Evolutionary conservation across 2,329 filamentous ascomycete species (phyloP), one percentile per base, ranked within the genome.

Genomic region (Xylaria sp.): DNA sequence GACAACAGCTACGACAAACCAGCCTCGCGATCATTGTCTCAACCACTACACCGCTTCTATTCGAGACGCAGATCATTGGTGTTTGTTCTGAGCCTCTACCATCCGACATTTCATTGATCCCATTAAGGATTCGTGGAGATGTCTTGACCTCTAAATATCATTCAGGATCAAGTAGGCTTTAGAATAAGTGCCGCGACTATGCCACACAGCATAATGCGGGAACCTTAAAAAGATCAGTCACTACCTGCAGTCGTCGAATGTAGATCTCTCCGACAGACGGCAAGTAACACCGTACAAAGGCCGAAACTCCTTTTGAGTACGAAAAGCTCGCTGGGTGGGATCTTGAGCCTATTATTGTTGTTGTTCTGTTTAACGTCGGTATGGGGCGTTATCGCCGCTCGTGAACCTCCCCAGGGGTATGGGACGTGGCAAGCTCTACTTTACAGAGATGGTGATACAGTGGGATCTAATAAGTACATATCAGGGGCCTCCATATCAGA

Each of bases 1-100:
- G n/a, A 36, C 48, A 60, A 48, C 12, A 36, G 52, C 31, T 52
- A 56, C 43, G 2, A 13, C 25, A 20, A 51, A 31, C 41, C 1
- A 39, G 46, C 49, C 46, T 59, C 25, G 15, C 15, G 31, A 25
- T 33, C 13, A 6, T n/a, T 66, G 46, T 68, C 57, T 62, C 39
- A 58, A 49, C 36, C 13, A 25, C 52, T 25, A 66, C 57, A 66
- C 67, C 58, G 67, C 67, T 58, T 59, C 46, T 46, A 25, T 28
- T 52, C 28, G 25, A 36, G 52, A 41, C n/a, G 41, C 33, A 52
- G 13, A 57, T 43, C 39, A 58, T 39, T 39, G 20, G 63, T 39
- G 15, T n/a, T 54, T 9, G 23, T 51, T 36, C 23, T 41, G 18
- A 58, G 51, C 10, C 18, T 48, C 46, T 57, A 51, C 57, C 56